Evolutionary conservation across 805 yeast genomes (phyloP).

Genomic region (Metschnikowia kofuensis): DNA sequence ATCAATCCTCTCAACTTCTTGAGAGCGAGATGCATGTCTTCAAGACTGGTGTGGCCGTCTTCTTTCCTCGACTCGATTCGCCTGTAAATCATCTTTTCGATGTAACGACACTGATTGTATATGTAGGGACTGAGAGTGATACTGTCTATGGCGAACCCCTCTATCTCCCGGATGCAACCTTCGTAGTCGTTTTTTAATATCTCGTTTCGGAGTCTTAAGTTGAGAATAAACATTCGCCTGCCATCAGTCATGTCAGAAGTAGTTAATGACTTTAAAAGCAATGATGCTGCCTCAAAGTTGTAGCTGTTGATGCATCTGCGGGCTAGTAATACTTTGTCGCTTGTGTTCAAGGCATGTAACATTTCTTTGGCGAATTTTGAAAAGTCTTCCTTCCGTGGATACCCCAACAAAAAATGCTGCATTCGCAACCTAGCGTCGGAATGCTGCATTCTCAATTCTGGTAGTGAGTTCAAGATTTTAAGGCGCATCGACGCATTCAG

Average conservation of each 20-base stretch:
- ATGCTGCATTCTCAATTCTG: slow-evolving; percentile 23
- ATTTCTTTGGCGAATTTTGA: slow-evolving; percentile 14
- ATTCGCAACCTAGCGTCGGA: slow-evolving; percentile 18
- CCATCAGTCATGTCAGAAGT: slow-evolving; percentile 25
- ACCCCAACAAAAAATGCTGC: slow-evolving; percentile 12
- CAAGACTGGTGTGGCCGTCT: not conserved
- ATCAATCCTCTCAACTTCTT: slow-evolving; percentile 27
- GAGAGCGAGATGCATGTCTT: slow-evolving; percentile 12
- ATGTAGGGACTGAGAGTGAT: slow-evolving; percentile 33
- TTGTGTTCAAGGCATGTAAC: slow-evolving; percentile 19
- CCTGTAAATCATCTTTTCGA: slow-evolving; percentile 23
- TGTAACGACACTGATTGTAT: slow-evolving; percentile 28
- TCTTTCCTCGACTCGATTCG: not conserved
- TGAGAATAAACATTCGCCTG: slow-evolving; percentile 25
- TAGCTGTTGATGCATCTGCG: slow-evolving; percentile 30
- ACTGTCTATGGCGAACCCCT: slow-evolving; percentile 31
- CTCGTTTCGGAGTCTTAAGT: slow-evolving; percentile 25
- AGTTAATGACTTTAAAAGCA: slow-evolving; percentile 23
- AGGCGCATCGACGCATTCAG: slow-evolving; percentile 19
- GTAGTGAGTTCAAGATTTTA: slow-evolving; percentile 23
- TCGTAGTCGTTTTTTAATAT: slow-evolving; percentile 19
- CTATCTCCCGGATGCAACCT: slow-evolving; percentile 19
- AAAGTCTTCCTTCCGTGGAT: slow-evolving; percentile 18
- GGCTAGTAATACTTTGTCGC: slow-evolving; percentile 27
- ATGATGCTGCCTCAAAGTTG: slow-evolving; percentile 22